These are phyloP conservation scores for Aureobasidium sp. DNA, from an alignment of 2,329 filamentous ascomycete genomes.

Conservation along the genomic window DNA sequence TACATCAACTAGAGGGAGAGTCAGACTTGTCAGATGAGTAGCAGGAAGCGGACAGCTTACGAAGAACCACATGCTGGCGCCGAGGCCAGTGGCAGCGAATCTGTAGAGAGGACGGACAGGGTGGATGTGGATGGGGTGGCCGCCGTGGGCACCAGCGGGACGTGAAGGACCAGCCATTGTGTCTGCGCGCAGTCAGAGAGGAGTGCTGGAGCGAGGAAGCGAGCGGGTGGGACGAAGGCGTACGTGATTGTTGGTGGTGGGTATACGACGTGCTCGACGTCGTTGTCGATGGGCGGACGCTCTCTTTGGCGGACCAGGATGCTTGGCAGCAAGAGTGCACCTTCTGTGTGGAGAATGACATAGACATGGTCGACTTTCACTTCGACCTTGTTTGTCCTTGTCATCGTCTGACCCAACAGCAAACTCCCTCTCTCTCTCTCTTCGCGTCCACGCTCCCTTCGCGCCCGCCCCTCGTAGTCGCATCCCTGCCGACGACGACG, in stretches of 20 bases:
- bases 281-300: not conserved
- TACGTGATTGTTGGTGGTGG: not conserved
- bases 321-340: not conserved
- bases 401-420: not conserved
- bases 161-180: slow-evolving; percentile 16
- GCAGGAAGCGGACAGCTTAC: slow-evolving; percentile 49
- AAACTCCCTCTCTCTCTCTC: not conserved
- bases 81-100: slow-evolving; percentile 76
- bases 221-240: not conserved
- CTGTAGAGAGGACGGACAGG: slow-evolving; percentile 66
- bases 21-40: not conserved
- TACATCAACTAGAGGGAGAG: slow-evolving; percentile 68
- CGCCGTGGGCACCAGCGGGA: slow-evolving; percentile 33
- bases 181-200: not conserved
- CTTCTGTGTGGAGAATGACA: not conserved
- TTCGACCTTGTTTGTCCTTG: not conserved
- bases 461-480: not conserved
- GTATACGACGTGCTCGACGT: not conserved
- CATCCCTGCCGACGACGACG: not conserved
- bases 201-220: not conserved
- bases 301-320: not conserved
- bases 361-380: not conserved
- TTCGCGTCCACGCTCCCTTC: not conserved
- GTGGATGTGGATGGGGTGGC: slow-evolving; percentile 52
- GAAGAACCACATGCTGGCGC: slow-evolving; percentile 99